Conservation (phyloP, 495 filamentous ascomycete species). For the Cairneyella variabilis region DNA sequence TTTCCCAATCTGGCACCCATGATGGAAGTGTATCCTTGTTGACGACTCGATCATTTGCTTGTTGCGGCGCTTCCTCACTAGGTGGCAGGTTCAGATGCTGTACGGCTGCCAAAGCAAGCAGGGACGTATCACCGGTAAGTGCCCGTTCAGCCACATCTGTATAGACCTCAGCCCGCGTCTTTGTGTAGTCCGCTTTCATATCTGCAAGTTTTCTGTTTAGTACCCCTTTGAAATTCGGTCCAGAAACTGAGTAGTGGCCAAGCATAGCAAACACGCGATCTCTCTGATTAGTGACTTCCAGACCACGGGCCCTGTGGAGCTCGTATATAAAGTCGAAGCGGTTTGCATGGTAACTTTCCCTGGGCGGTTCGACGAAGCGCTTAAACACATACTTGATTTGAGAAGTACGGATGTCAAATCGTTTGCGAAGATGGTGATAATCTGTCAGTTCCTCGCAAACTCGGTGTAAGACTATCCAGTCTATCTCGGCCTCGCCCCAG, state of each 20-base stretch:
- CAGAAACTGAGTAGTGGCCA: constrained; percentile 22
- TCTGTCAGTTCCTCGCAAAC: constrained; percentile 16
- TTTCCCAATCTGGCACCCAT: constrained; percentile 1
- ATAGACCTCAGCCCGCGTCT: constrained; percentile 14
- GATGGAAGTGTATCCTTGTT: too few relatives aligned
- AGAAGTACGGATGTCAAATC: constrained; percentile 18
- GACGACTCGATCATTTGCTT: neutral
- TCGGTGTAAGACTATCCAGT: constrained; percentile 15
- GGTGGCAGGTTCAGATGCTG: constrained; percentile 10
- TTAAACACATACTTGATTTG: constrained; percentile 25
- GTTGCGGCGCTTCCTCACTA: constrained; percentile 3
- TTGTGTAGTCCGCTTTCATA: constrained; percentile 16
- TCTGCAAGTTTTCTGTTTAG: constrained; percentile 12
- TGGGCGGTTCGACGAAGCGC: constrained; percentile 25
- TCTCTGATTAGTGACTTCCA: constrained; percentile 22
- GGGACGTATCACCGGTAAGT: constrained; percentile 12
- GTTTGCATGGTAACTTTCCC: constrained; percentile 23
- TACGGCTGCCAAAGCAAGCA: constrained; percentile 19
- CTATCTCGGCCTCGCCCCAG: constrained; percentile 19
- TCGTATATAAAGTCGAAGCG: constrained; percentile 30
- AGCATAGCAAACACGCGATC: constrained; percentile 29
- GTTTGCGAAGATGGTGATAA: constrained; percentile 25
- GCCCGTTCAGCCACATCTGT: constrained; percentile 9
- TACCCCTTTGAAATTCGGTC: neutral
- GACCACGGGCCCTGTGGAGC: constrained; percentile 25